A percentile compares a stretch with the other conserved stretches of the same genome.
phyloP scores from a whole-genome alignment of 257 asterid genomes.

The Haberlea rhodopensis region DNA sequence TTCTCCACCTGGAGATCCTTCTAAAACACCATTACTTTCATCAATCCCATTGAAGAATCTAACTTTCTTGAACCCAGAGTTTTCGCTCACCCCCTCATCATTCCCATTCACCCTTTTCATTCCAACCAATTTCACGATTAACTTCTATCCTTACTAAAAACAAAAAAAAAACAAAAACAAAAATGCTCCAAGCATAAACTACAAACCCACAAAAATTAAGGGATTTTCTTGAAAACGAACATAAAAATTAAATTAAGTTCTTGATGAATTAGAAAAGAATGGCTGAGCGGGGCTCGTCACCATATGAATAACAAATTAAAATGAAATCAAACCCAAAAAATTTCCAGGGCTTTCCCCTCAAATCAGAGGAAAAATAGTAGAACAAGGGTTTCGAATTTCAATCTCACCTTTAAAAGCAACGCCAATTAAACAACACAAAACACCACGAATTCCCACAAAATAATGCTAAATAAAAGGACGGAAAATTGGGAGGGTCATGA shows the following conservation, averaged over 20 bases:
- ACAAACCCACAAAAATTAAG: slow-evolving; percentile 23
- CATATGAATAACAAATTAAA: slow-evolving; percentile 19
- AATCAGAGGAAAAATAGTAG: slow-evolving; percentile 6
- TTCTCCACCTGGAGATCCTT: slow-evolving; percentile 23
- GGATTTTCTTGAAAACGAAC: slow-evolving; percentile 14
- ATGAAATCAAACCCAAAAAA: slow-evolving; percentile 15
- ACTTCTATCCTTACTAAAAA: slow-evolving; percentile 5
- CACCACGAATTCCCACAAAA: slow-evolving; percentile 12
- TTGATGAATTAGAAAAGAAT: slow-evolving; percentile 17
- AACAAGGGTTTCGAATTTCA: slow-evolving; percentile 8
- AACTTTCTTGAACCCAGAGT: slow-evolving; percentile 39
- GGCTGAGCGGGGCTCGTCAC: not conserved
- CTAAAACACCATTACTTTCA: slow-evolving; percentile 29
- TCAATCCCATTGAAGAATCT: slow-evolving; percentile 30
- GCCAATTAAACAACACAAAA: not conserved
- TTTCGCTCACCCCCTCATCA: slow-evolving; percentile 26
- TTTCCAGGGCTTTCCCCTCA: slow-evolving; percentile 11
- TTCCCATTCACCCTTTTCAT: slow-evolving; percentile 48
- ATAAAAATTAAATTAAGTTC: not conserved
- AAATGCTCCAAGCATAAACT: not conserved
- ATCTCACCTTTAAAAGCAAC: not conserved
- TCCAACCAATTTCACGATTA: slow-evolving; percentile 20
- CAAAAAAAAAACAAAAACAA: no score
- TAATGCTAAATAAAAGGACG: not conserved
- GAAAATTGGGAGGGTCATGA: slow-evolving; percentile 31